These are phyloP conservation scores for Xylariales sp. DNA, from an alignment of 2,329 filamentous ascomycete genomes.

Conservation along the genomic window DNA sequence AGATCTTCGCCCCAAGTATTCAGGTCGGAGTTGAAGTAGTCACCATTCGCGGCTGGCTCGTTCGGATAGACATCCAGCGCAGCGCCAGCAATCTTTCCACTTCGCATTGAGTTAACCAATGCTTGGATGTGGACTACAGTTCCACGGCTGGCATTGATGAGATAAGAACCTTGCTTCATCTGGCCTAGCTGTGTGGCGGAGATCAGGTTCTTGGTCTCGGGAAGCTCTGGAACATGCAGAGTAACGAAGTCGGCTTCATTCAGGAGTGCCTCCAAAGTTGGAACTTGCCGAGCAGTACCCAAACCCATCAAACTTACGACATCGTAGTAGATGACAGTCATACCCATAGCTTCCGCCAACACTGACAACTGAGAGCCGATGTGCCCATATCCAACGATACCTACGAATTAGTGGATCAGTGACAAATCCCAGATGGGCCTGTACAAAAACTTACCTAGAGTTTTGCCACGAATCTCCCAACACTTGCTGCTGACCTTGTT, in stretches of 20 bases:
- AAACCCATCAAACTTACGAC: constrained; percentile 91
- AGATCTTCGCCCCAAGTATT: constrained; percentile 86
- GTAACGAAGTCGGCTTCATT: constrained; percentile 85
- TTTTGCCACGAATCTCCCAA: constrained; percentile 98
- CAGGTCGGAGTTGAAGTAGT: constrained; percentile 83
- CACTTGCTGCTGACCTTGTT: constrained; percentile 96
- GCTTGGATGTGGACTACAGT: constrained; percentile 92
- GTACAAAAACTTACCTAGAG: constrained; percentile 61
- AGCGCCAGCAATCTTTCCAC: constrained; percentile 83
- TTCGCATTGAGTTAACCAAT: constrained; percentile 79
- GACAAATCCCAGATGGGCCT: not conserved
- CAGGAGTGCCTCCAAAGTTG: constrained; percentile 71
- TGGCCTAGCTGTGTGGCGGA: constrained; percentile 69
- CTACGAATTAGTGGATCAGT: constrained; percentile 29
- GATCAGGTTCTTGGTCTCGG: constrained; percentile 92
- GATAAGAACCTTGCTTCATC: constrained; percentile 91
- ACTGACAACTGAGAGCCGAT: constrained; percentile 96
- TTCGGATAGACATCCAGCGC: constrained; percentile 96
- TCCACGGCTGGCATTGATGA: constrained; percentile 94
- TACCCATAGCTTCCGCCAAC: constrained; percentile 93
- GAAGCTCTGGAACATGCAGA: constrained; percentile 86
- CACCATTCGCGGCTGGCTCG: constrained; percentile 89
- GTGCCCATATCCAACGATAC: constrained; percentile 94
- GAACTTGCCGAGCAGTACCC: constrained; percentile 80
- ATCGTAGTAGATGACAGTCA: constrained; percentile 97